Evolutionary conservation across 257 asterid genomes (phyloP).

Genomic region (Salvia miltiorrhiza): DNA sequence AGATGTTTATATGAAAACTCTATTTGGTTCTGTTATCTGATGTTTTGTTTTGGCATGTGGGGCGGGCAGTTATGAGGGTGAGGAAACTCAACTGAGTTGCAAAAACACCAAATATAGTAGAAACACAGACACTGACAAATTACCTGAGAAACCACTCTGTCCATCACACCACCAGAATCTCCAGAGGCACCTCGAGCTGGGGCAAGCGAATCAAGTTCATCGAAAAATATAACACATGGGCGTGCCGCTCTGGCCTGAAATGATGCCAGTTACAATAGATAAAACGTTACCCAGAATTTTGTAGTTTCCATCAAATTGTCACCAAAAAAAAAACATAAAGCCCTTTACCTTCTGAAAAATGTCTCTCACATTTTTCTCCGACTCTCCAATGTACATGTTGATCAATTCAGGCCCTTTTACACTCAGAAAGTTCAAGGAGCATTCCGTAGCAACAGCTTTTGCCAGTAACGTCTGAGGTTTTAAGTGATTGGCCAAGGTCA

Average conservation of each 20-base stretch:
- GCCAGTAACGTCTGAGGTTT: slow-evolving; percentile 83
- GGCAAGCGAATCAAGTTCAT: slow-evolving; percentile 97
- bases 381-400: slow-evolving; percentile 99
- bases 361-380: slow-evolving; percentile 91
- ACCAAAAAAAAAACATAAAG: neutral
- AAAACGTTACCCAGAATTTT: neutral
- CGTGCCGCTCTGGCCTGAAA: slow-evolving; percentile 96
- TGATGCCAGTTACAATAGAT: slow-evolving; percentile 18
- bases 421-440: slow-evolving; percentile 90
- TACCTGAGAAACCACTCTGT: slow-evolving; percentile 98
- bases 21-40: too few species aligned
- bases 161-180: slow-evolving; percentile 99
- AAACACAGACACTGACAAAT: neutral
- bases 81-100: too few species aligned
- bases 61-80: too few species aligned
- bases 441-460: slow-evolving; percentile 98
- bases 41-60: too few species aligned
- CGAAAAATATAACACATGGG: slow-evolving; percentile 95
- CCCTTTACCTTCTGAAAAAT: slow-evolving; percentile 85
- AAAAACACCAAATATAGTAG: neutral
- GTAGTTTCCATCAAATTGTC: neutral
- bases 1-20: neutral
- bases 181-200: slow-evolving; percentile 99
- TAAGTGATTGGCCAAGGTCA: slow-evolving; percentile 17
- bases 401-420: slow-evolving; percentile 98